Evolutionary conservation across 345 rosid genomes (phyloP), one percentile per base, ranked within the genome.

Genomic region (Mallotus nudiflorus): DNA sequence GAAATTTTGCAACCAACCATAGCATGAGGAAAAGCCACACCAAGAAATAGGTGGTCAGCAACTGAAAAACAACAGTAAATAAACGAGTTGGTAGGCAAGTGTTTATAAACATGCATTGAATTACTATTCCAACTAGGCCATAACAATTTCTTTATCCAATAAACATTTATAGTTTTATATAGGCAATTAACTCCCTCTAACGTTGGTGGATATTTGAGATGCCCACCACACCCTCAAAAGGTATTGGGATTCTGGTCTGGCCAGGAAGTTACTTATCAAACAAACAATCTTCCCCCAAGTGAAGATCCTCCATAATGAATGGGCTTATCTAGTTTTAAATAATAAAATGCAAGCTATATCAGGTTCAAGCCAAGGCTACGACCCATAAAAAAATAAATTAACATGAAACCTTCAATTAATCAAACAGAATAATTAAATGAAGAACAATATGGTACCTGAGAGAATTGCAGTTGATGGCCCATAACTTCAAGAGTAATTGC

Each of bases 401-500:
- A 64, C 20, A 28, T 49, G 25, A 29, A 18, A 27, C 27, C 25
- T 15, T 15, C 19, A 6, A 29, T 15, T 18, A 46, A 5, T 40
- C 37, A 45, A 24, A 37, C 18, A 68, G 27, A 18, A 35, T 29
- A 22, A 31, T 25, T 45, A 51, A 62, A 57, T 44, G 50, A 68
- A 66, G 14, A 58, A 57, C 50, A 64, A 73, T 70, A 51, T 46
- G n/a, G 45, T 40, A 85, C 98, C 92, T 94, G 97, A 70, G 89
- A 82, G 72, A 94, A 91, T 19, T 87, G 90, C 35, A 94, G 77
- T 60, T 87, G 82, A 74, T 94, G 88, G 37, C 97, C 90, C 77
- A 91, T 56, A 53, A 86, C 84, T 78, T 93, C 98, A 69, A 93
- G 69, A 61, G 80, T 65, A 39, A 94, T 78, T 14, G 81, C 78